Conservation (phyloP, 108 stramenopile genomes). For the Discostella stelligeroides region DNA sequence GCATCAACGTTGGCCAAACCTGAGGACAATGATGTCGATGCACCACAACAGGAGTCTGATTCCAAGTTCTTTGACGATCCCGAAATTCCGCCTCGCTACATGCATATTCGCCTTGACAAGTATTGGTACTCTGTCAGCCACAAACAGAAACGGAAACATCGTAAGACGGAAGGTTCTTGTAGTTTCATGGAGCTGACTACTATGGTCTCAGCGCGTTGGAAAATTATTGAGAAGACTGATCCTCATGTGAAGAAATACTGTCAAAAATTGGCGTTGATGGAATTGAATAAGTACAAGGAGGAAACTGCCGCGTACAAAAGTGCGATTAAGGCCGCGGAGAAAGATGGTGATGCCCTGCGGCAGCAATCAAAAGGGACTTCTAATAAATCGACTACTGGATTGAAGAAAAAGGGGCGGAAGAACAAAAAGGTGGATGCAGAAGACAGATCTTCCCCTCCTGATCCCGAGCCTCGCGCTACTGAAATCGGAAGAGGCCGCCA, state of each 20-base stretch:
- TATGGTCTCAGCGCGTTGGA: slow-evolving; percentile 47
- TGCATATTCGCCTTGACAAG: slow-evolving; percentile 29
- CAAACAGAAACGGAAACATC: slow-evolving; percentile 45
- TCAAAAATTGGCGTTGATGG: slow-evolving; percentile 20
- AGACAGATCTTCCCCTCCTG: not conserved
- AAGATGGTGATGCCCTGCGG: not conserved
- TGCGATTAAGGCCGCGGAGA: not conserved
- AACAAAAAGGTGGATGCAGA: not conserved
- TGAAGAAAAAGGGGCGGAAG: not conserved
- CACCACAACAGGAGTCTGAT: not conserved
- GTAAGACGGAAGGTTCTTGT: slow-evolving; percentile 42
- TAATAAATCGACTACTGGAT: not conserved
- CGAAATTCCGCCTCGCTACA: slow-evolving; percentile 32
- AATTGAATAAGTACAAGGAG: slow-evolving; percentile 39
- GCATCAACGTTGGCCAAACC: too few relatives aligned
- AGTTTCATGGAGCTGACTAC: slow-evolving; percentile 46
- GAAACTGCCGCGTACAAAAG: not conserved
- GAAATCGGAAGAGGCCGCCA: not conserved
- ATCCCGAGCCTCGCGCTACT: not conserved
- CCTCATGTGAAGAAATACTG: slow-evolving; percentile 36
- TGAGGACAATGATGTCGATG: too few relatives aligned
- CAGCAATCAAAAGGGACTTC: not conserved
- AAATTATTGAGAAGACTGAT: slow-evolving; percentile 21
- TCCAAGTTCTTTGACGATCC: slow-evolving; percentile 8
- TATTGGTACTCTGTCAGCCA: slow-evolving; percentile 34